Percentiles rank a stretch among this genome's conserved stretches.
Evolutionary conservation across 768 basidiomycete species (phyloP).

Genomic region (Crassisporium funariophilum): DNA sequence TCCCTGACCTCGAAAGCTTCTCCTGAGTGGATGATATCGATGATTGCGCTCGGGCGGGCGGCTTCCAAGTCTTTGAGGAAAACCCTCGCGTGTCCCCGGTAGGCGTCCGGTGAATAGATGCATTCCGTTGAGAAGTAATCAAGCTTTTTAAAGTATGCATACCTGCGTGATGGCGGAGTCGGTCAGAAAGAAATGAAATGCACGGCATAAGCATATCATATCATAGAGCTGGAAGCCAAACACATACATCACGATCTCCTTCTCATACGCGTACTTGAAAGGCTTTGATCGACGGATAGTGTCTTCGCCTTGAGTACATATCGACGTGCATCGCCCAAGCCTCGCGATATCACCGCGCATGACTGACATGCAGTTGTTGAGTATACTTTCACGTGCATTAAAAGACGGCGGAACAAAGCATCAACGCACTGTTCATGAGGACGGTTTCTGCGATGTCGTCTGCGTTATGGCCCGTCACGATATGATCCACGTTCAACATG

Average conservation of each 20-base stretch:
- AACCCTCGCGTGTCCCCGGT: slow-evolving; percentile 91
- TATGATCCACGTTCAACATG: slow-evolving; percentile 88
- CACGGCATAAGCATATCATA: neutral
- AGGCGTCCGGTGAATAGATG: slow-evolving; percentile 98
- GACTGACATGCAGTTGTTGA: slow-evolving; percentile 50
- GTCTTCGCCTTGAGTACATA: slow-evolving; percentile 95
- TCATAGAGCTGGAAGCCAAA: slow-evolving; percentile 3
- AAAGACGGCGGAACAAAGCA: neutral
- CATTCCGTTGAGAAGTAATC: slow-evolving; percentile 99
- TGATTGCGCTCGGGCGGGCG: slow-evolving; percentile 90
- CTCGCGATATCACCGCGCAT: slow-evolving; percentile 98
- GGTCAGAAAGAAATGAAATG: slow-evolving; percentile 3
- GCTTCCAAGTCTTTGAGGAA: slow-evolving; percentile 97
- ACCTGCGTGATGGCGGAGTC: slow-evolving; percentile 55
- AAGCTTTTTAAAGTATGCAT: slow-evolving; percentile 98
- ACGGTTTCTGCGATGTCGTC: slow-evolving; percentile 99
- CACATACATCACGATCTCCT: slow-evolving; percentile 96
- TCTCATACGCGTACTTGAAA: slow-evolving; percentile 99
- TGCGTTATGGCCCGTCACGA: slow-evolving; percentile 98
- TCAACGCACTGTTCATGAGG: slow-evolving; percentile 90
- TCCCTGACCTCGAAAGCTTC: slow-evolving; percentile 88
- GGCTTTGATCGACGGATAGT: slow-evolving; percentile 97
- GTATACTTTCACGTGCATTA: no score
- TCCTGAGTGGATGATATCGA: slow-evolving; percentile 97
- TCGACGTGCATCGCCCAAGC: slow-evolving; percentile 89